These are phyloP conservation scores for Myriosclerotinia curreyana DNA, from an alignment of 2,329 filamentous ascomycete species.

Conservation along the genomic window DNA sequence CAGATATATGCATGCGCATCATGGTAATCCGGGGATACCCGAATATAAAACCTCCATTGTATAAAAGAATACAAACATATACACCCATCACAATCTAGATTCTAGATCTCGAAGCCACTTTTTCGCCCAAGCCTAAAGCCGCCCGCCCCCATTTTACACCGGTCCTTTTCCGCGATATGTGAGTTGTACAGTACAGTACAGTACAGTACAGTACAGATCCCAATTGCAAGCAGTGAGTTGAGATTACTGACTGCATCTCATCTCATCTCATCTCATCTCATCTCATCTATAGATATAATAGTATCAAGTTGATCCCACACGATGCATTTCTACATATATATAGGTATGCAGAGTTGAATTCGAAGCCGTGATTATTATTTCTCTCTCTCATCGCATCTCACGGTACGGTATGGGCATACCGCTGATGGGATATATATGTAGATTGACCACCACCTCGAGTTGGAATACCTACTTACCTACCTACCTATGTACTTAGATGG, in stretches of 20 bases:
- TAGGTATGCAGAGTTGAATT: too few relatives aligned
- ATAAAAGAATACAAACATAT: neutral
- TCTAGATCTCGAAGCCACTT: slow-evolving; percentile 8
- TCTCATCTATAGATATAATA: too few relatives aligned
- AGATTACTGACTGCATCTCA: neutral
- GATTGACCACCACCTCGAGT: too few relatives aligned
- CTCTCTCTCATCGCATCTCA: too few relatives aligned
- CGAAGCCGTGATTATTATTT: too few relatives aligned
- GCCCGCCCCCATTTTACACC: neutral
- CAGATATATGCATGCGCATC: neutral
- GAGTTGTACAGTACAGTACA: neutral
- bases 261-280: too few relatives aligned
- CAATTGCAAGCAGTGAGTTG: neutral
- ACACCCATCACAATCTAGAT: neutral
- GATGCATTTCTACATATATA: too few relatives aligned
- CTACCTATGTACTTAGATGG: too few relatives aligned
- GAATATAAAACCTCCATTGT: neutral
- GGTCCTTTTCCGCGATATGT: slow-evolving; percentile 9
- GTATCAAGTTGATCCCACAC: too few relatives aligned
- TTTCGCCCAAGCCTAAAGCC: neutral
- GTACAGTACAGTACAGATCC: neutral
- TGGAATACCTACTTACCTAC: too few relatives aligned
- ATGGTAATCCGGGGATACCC: neutral
- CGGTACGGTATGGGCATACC: too few relatives aligned
- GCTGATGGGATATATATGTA: too few relatives aligned